Evolutionary conservation across 2,329 filamentous ascomycete genomes (phyloP).

Genomic region (Aspergillus sp.): DNA sequence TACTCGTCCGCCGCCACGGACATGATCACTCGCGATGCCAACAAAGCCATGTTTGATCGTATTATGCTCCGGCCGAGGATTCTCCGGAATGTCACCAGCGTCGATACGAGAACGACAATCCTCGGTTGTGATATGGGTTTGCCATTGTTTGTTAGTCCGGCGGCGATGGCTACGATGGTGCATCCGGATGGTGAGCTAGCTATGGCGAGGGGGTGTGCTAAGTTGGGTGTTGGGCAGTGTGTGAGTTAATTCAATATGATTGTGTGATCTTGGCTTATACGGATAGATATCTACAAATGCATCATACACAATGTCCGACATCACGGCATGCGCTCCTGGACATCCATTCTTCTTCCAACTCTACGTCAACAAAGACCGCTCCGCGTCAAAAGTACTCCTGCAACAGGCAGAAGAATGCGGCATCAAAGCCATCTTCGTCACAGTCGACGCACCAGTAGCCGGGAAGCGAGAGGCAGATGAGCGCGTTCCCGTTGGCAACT

Average conservation of each 20-base stretch:
- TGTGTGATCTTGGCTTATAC: no score
- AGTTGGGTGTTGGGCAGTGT: constrained; percentile 54
- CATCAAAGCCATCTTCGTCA: constrained; percentile 80
- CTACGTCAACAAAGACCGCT: constrained; percentile 79
- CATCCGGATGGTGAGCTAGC: constrained; percentile 79
- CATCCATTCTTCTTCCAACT: constrained; percentile 91
- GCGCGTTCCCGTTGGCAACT: constrained; percentile 52
- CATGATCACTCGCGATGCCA: constrained; percentile 35
- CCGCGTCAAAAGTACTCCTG: constrained; percentile 74
- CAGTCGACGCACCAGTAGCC: constrained; percentile 81
- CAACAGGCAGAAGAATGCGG: constrained; percentile 65
- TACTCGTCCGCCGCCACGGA: constrained; percentile 44
- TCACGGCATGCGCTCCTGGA: constrained; percentile 61
- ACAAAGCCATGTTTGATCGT: constrained; percentile 35
- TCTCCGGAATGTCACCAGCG: constrained; percentile 34
- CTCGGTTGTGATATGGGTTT: constrained; percentile 66
- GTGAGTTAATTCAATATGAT: constrained; percentile 44
- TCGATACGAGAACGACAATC: constrained; percentile 52
- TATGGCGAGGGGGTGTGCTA: constrained; percentile 70
- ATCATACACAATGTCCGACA: constrained; percentile 81
- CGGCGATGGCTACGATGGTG: constrained; percentile 80
- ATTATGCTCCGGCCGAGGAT: constrained; percentile 47
- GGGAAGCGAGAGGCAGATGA: constrained; percentile 87
- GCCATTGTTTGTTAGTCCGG: constrained; percentile 76
- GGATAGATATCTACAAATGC: constrained; percentile 76